These are phyloP conservation scores for Pseudogymnoascus sp. DNA, from an alignment of 2,329 filamentous ascomycete genomes.

Conservation along the genomic window DNA sequence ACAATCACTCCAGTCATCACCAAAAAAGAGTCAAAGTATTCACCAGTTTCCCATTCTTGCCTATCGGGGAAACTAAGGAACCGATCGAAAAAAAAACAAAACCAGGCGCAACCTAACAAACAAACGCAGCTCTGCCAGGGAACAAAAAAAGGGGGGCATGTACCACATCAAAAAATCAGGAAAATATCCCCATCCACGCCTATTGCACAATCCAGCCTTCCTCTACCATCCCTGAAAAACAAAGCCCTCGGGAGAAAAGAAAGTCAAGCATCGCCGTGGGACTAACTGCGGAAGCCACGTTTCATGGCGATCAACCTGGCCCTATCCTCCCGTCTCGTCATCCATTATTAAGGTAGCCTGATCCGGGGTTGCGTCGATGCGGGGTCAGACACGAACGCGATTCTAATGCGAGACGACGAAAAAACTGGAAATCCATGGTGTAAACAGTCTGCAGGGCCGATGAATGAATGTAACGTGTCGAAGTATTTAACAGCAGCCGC, in stretches of 20 bases:
- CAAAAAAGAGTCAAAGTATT: not conserved
- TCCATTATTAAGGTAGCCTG: conserved; percentile 10
- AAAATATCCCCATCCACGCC: conserved; percentile 7
- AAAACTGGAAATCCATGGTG: conserved; percentile 6
- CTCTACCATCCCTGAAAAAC: conserved; percentile 6
- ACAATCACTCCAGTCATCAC: not conserved
- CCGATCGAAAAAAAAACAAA: conserved; percentile 1
- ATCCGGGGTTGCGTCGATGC: conserved; percentile 6
- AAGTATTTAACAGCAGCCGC: conserved; percentile 75
- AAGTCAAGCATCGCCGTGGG: conserved; percentile 7
- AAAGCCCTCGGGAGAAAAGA: not conserved
- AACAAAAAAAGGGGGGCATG: conserved; percentile 5
- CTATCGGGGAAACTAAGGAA: conserved; percentile 4
- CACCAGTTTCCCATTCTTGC: conserved; percentile 9
- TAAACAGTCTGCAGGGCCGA: conserved; percentile 3
- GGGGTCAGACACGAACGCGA: conserved; percentile 6
- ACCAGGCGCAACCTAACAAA: conserved; percentile 8
- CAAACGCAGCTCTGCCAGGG: conserved; percentile 5
- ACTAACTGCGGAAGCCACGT: not conserved
- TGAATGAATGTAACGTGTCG: not conserved
- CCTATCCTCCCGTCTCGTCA: conserved; percentile 2
- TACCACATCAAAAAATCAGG: conserved; percentile 7
- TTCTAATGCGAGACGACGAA: conserved; percentile 8
- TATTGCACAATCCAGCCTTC: conserved; percentile 8
- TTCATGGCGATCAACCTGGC: not conserved